phyloP scores from a whole-genome alignment of 129 eudicot genomes.

The Arctium minus region DNA sequence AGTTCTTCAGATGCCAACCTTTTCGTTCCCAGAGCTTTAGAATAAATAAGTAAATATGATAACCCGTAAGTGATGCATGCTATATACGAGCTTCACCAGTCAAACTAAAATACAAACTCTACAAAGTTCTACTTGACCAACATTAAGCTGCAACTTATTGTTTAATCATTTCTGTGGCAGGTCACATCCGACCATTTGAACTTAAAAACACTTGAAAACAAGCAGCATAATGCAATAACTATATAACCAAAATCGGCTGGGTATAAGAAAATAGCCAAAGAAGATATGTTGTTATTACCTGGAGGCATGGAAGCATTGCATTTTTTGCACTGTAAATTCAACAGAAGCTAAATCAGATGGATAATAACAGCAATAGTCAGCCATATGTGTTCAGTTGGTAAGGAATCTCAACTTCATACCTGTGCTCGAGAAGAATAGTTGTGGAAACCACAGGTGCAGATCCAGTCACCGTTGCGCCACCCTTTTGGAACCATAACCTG shows the following conservation, averaged over 20 bases:
- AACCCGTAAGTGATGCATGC: constrained; percentile 15
- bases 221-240: not conserved
- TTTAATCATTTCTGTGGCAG: not conserved
- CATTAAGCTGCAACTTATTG: constrained; percentile 20
- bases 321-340: constrained; percentile 69
- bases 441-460: constrained; percentile 94
- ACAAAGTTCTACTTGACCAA: constrained; percentile 16
- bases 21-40: constrained; percentile 76
- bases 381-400: not conserved
- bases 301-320: constrained; percentile 77
- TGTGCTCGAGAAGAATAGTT: constrained; percentile 83
- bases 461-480: constrained; percentile 97
- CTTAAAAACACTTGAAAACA: not conserved
- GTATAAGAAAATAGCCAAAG: not conserved
- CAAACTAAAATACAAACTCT: not conserved
- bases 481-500: constrained; percentile 57
- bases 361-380: constrained; percentile 10
- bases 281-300: constrained; percentile 30
- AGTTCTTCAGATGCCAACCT: constrained; percentile 81
- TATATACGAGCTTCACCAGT: not conserved
- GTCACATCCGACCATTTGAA: not conserved
- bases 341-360: constrained; percentile 20
- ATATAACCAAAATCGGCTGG: not conserved
- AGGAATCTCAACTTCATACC: constrained; percentile 35
- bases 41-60: constrained; percentile 8